Conservation (phyloP, 225 moss, liverwort and hornwort species). For the Physcomitrellopsis africana region DNA sequence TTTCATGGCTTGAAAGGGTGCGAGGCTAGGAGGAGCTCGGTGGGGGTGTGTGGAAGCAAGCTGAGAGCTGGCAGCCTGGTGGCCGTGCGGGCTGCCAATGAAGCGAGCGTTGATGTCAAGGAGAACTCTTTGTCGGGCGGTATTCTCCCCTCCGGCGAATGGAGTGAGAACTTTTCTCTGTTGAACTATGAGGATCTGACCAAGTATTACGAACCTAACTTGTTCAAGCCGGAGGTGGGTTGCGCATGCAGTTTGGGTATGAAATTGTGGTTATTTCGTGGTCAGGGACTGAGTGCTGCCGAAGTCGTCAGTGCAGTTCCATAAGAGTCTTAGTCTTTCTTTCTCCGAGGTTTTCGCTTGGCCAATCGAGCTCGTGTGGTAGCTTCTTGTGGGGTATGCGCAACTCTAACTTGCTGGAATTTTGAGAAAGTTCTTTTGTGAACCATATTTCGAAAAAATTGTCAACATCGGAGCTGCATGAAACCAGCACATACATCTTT, state of each 20-base stretch:
- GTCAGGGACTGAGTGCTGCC: not conserved
- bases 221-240: conserved; percentile 52
- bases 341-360: too few relatives aligned
- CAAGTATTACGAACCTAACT: conserved; percentile 52
- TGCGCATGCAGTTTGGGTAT: conserved; percentile 9
- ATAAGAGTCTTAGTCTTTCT: too few relatives aligned
- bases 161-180: conserved; percentile 58
- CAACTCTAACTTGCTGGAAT: too few relatives aligned
- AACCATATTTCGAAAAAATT: too few relatives aligned
- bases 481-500: too few relatives aligned
- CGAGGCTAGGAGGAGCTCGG: too few relatives aligned
- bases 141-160: conserved; percentile 50
- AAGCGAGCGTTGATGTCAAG: conserved; percentile 27
- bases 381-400: too few relatives aligned
- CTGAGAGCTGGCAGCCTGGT: conserved; percentile 22
- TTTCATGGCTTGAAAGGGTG: too few relatives aligned
- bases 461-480: too few relatives aligned
- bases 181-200: conserved; percentile 55
- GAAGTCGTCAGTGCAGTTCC: not conserved
- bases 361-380: too few relatives aligned
- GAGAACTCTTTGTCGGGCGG: conserved; percentile 19
- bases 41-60: too few relatives aligned
- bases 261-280: not conserved
- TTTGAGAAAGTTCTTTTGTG: too few relatives aligned
- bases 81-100: conserved; percentile 36